Base-by-base conservation (phyloP, 306 rosid genomes). In the Cucurbita pepo region DNA sequence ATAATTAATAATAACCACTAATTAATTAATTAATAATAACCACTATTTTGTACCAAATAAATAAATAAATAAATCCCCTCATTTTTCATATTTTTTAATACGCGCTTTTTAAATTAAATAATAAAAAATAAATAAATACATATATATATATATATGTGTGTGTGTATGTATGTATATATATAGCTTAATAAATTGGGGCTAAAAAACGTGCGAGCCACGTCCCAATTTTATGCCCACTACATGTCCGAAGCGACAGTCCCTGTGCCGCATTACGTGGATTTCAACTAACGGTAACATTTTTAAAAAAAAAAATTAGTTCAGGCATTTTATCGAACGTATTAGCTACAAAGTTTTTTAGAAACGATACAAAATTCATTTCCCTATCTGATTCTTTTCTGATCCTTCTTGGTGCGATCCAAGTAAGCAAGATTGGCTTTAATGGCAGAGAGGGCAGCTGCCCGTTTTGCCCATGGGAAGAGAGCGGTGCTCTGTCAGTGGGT, bases 321-420 rank as follows among this genome's bases (percentile, higher is more conserved):
- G 13, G 51, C 71, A 40, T 38, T 64, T 64, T 1, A 19, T n/a
- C 37, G 15, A 64, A 64, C 36, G 43, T 16, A n/a, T 64, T 64
- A 2, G 5, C 25, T n/a, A 2, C 67, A 36, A 16, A 34, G 66
- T 52, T 56, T 56, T 56, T 18, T n/a, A 41, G n/a, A 36, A 45
- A 45, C 40, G 13, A 56, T 45, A 66, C 21, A 66, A 40, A 66
- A 66, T 66, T 55, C 37, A 66, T 40, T 64, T 10, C 71, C 51
- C 14, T 64, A 45, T 37, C 69, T 7, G 69, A 16, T 38, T 0
- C 48, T 38, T 37, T 48, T 38, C 48, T 16, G 6, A 30, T 30
- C 34, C 34, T 30, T 21, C 10, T 19, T 69, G 56, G 74, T 69
- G 74, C 58, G 57, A 25, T 69, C 74, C 74, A 69, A 30, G 74